Evolutionary conservation across 169 alveolate genomes (phyloP), one percentile per base, ranked within the genome.

Genomic region (Perkinsus marinus): DNA sequence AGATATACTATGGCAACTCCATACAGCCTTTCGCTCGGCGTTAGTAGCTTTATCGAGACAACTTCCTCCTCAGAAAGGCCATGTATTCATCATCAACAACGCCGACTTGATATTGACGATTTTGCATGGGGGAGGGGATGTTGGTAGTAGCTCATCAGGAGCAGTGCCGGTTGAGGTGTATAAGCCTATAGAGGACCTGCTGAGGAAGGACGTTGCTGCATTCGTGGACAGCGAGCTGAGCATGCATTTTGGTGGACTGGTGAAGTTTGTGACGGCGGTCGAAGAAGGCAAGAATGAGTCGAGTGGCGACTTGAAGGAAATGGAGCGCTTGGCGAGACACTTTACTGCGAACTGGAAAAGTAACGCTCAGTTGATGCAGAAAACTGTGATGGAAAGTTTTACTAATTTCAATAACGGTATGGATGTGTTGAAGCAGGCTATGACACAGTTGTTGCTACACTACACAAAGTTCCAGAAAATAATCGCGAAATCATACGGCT

Each of bases 1-100:
- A 30, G 79, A 57, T 30, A 57, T 30, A 6, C 79, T 57, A 2
- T 57, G 79, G 79, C 79, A 57, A 30, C 79, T 57, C 7, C 79
- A 57, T 30, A 57, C 79, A 16, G 26, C 79, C 79, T 57, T 57
- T 16, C 79, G 79, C 37, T 57, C 79, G 30, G 79, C 79, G 30
- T 16, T 57, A 57, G 79, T 57, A 13, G 79, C 79, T 19, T 16
- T 57, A 5, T 13, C 79, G 26, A 13, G 79, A 30, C 79, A 57
- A 57, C 34, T 57, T 13, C 79, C 79, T 19, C 79, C 79, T 13
- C 79, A 57, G 34, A 57, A 57, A 26, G 79, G 36, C 34, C 69
- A 13, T n/a, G 89, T 92, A 0, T 92, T 92, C 38, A 39, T 92
- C 17, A 46, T 92, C 36, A 92, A 92, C 91, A 90, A 92, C 79